Conservation (phyloP, 129 eudicot species). For the Scalesia atractyloides region DNA sequence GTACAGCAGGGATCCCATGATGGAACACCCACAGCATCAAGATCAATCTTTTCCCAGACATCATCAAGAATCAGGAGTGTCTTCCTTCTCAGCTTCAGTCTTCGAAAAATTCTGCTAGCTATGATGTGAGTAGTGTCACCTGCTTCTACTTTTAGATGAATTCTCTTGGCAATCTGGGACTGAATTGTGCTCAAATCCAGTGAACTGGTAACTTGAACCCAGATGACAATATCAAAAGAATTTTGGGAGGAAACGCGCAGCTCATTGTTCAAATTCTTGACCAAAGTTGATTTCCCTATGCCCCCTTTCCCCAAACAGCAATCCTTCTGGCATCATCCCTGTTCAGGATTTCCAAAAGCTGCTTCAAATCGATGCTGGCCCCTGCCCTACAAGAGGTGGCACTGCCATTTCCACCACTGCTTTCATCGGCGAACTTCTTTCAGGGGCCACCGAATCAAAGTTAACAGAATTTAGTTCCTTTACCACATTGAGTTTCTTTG, state of each 20-base stretch:
- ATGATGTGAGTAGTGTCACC: conserved; percentile 24
- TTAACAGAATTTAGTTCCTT: conserved; percentile 17
- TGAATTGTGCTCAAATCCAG: conserved; percentile 27
- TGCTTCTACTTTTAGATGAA: conserved; percentile 23
- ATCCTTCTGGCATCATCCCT: conserved; percentile 9
- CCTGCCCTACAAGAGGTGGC: conserved; percentile 24
- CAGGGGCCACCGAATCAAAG: conserved; percentile 8
- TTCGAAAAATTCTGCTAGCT: conserved; percentile 25
- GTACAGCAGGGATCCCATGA: conserved; percentile 27
- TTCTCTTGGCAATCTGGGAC: conserved; percentile 35
- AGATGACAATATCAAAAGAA: conserved; percentile 30
- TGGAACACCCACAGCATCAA: conserved; percentile 40
- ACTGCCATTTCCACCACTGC: conserved; percentile 29
- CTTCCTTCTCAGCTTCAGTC: conserved; percentile 32
- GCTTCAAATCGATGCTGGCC: conserved; percentile 9
- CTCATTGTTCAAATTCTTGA: conserved; percentile 36
- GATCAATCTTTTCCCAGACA: conserved; percentile 39
- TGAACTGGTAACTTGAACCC: conserved; percentile 33
- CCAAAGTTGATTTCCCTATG: conserved; percentile 37
- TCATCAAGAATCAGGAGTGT: conserved; percentile 40
- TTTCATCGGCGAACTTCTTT: conserved; percentile 21
- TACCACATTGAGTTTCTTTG: conserved; percentile 14
- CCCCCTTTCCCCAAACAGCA: conserved; percentile 45
- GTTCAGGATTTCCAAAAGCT: conserved; percentile 22
- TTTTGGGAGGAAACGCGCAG: background rate